These are phyloP conservation scores for Tausonia pullulans DNA, from an alignment of 1,284 basidiomycete genomes.

Conservation along the genomic window DNA sequence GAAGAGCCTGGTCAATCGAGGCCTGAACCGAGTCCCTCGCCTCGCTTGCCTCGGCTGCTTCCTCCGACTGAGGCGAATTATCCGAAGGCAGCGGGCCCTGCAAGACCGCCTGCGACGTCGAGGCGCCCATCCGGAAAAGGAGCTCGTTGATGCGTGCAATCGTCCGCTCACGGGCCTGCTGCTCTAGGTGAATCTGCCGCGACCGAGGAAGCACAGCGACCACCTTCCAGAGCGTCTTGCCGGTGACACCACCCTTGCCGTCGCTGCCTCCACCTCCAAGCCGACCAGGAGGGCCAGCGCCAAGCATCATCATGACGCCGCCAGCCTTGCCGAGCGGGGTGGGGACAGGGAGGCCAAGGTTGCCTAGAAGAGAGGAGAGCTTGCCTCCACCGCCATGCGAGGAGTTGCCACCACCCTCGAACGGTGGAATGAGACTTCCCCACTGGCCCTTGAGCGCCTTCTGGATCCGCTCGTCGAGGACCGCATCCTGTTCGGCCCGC, in stretches of 20 bases:
- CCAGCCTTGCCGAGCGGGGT: constrained; percentile 17
- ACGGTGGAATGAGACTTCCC: neutral
- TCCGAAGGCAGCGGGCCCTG: constrained; percentile 3
- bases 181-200: constrained; percentile 48
- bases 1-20: neutral
- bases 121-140: constrained; percentile 61
- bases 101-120: constrained; percentile 27
- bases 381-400: neutral
- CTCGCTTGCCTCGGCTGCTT: neutral
- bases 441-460: neutral
- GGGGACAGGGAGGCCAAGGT: neutral
- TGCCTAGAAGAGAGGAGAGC: neutral
- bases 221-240: constrained; percentile 33
- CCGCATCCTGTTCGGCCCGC: constrained; percentile 45
- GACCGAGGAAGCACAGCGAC: constrained; percentile 56
- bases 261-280: neutral
- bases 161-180: constrained; percentile 49
- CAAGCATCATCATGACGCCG: constrained; percentile 33
- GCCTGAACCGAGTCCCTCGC: neutral
- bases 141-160: constrained; percentile 59
- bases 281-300: neutral
- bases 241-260: neutral
- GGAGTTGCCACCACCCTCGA: neutral
- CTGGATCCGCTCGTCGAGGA: constrained; percentile 43
- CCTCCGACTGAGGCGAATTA: neutral